phyloP scores from a whole-genome alignment of 805 yeast genomes.

The Myxozyma udenii region DNA sequence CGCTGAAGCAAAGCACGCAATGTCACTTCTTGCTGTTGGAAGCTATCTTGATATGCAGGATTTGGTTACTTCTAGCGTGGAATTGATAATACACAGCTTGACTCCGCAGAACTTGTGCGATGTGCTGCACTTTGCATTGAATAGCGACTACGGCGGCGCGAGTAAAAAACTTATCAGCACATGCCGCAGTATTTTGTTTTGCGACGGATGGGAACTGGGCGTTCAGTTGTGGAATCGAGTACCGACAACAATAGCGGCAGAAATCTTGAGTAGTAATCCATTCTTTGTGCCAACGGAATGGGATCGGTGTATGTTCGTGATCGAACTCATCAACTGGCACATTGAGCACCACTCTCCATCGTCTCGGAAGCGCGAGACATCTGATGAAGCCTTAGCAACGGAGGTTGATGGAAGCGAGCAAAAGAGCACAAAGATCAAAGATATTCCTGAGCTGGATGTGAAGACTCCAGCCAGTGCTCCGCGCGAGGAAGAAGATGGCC shows the following conservation, averaged over 20 bases:
- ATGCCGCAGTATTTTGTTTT: slow-evolving; percentile 47
- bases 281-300: slow-evolving; percentile 56
- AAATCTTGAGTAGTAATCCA: slow-evolving; percentile 49
- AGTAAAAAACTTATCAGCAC: slow-evolving; percentile 47
- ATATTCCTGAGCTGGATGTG: not conserved
- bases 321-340: slow-evolving; percentile 15
- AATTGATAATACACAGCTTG: slow-evolving; percentile 40
- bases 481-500: not conserved
- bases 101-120: slow-evolving; percentile 41
- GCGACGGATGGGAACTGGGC: slow-evolving; percentile 52
- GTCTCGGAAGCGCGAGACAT: not conserved
- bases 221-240: slow-evolving; percentile 48
- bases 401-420: not conserved
- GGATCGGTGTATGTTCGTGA: slow-evolving; percentile 51
- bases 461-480: not conserved
- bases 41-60: slow-evolving; percentile 49
- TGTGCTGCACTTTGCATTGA: slow-evolving; percentile 45
- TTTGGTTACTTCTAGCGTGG: slow-evolving; percentile 47
- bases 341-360: not conserved
- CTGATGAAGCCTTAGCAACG: not conserved
- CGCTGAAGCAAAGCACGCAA: slow-evolving; percentile 41
- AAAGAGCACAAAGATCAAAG: not conserved
- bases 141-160: slow-evolving; percentile 48
- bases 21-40: slow-evolving; percentile 49
- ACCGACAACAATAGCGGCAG: slow-evolving; percentile 45